Base-by-base conservation (phyloP, 192 early-diverging fungal species). In the Nowakowskiella sp. region DNA sequence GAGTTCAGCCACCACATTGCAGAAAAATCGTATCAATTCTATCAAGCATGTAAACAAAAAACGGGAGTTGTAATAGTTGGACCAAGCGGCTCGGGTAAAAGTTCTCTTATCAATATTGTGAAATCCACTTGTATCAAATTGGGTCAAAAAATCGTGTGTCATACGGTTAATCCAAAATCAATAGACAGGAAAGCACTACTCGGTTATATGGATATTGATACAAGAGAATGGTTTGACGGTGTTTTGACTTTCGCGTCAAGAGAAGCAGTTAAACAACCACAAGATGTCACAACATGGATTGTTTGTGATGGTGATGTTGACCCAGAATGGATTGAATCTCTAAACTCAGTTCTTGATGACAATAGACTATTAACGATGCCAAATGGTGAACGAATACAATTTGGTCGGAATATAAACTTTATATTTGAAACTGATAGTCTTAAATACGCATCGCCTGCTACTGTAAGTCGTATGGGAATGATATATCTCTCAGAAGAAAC, bases 1-100 rank as follows among this genome's bases (percentile, higher is more conserved):
- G 61, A 76, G n/a, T 75, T 61, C 54, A 65, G 67, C 6, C 58
- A 73, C 19, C 48, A 56, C 4, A 74, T 78, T 43, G 68, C 63
- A 22, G 73, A 79, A 39, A 80, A 80, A 42, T 54, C 76, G 9
- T 76, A 53, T 43, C 78, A 80, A 46, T 60, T 80, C 8, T 76
- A 79, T 42, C 72, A 80, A 57, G 78, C 78, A 1, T 74, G 68
- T 32, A 46, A 56, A 6, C 74, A 80, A 55, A 49, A 72, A 47
- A 80, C 78, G 78, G 78, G 78, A 8, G 76, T 80, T 22, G 78
- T 80, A 4, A 44, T 80, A n/a, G 78, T 80, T 9, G 78, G 78
- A 2, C 78, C 74, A 1, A 71, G 67, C 7, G 78, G 78, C 4
- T 77, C 67, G 7, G 78, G 78, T 5, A 80, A 80, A 42, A 68